Evolutionary conservation across 1,284 basidiomycete genomes (phyloP).

Genomic region (Lignosus rhinocerotis): DNA sequence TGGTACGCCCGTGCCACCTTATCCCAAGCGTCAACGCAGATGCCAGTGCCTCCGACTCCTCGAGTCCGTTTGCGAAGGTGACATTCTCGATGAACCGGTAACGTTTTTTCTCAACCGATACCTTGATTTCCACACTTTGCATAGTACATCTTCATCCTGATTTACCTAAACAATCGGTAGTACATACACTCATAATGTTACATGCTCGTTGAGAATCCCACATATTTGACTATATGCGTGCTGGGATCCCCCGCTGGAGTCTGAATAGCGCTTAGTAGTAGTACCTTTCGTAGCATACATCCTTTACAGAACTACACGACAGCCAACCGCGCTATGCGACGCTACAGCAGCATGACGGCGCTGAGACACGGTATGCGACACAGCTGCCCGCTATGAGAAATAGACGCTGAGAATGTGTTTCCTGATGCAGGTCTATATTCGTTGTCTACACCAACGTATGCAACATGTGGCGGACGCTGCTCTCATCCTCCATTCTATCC

Average conservation of each 20-base stretch:
- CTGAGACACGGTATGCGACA: not conserved
- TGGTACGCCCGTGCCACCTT: constrained; percentile 3
- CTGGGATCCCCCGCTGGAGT: no score
- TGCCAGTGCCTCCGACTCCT: not conserved
- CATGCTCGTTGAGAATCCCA: not conserved
- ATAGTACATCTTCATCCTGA: not conserved
- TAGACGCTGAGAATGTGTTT: not conserved
- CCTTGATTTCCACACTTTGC: not conserved
- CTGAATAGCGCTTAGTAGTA: not conserved
- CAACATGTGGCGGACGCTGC: no score
- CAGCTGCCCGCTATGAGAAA: not conserved
- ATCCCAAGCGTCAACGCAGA: not conserved
- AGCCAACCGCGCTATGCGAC: not conserved
- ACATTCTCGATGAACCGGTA: not conserved
- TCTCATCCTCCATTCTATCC: no score
- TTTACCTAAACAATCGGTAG: not conserved
- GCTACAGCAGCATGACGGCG: not conserved
- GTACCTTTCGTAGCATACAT: not conserved
- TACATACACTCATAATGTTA: not conserved
- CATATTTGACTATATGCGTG: not conserved
- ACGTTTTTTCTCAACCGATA: not conserved
- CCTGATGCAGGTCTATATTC: not conserved
- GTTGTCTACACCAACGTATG: no score
- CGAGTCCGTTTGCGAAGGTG: not conserved
- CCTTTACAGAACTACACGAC: not conserved